These are phyloP conservation scores for Aureococcus anophagefferens DNA, from an alignment of 108 stramenopile genomes.

Conservation along the genomic window DNA sequence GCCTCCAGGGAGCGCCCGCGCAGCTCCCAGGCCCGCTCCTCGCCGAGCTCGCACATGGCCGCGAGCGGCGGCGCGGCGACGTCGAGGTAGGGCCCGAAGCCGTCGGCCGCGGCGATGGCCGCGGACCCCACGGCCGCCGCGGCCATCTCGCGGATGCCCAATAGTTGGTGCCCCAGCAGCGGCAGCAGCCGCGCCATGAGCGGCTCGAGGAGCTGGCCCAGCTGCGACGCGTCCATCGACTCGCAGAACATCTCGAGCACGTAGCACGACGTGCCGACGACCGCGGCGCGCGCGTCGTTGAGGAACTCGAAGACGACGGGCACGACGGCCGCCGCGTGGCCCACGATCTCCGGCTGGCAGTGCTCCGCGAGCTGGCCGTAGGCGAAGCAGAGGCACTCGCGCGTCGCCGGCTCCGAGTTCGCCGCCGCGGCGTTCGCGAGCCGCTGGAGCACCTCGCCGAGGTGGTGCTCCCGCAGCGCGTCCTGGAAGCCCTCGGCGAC, in stretches of 20 bases:
- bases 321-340: slow-evolving; percentile 71
- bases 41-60: slow-evolving; percentile 64
- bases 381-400: slow-evolving; percentile 94
- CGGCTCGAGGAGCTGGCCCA: slow-evolving; percentile 76
- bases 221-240: slow-evolving; percentile 79
- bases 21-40: slow-evolving; percentile 64
- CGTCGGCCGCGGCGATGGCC: slow-evolving; percentile 89
- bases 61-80: slow-evolving; percentile 51
- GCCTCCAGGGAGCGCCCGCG: slow-evolving; percentile 92
- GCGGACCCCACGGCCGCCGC: slow-evolving; percentile 91
- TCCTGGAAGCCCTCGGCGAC: slow-evolving; percentile 87
- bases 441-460: slow-evolving; percentile 58
- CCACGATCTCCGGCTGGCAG: slow-evolving; percentile 92
- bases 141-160: slow-evolving; percentile 91
- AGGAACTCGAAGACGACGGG: slow-evolving; percentile 83
- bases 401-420: slow-evolving; percentile 70
- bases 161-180: slow-evolving; percentile 78
- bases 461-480: slow-evolving; percentile 62
- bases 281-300: slow-evolving; percentile 73
- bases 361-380: slow-evolving; percentile 91
- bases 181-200: slow-evolving; percentile 75
- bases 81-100: slow-evolving; percentile 84
- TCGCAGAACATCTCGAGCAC: slow-evolving; percentile 98
- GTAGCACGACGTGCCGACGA: slow-evolving; percentile 87
- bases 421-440: slow-evolving; percentile 60